Conservation (phyloP, 495 filamentous ascomycete species). For the Cladorrhinum samala region DNA sequence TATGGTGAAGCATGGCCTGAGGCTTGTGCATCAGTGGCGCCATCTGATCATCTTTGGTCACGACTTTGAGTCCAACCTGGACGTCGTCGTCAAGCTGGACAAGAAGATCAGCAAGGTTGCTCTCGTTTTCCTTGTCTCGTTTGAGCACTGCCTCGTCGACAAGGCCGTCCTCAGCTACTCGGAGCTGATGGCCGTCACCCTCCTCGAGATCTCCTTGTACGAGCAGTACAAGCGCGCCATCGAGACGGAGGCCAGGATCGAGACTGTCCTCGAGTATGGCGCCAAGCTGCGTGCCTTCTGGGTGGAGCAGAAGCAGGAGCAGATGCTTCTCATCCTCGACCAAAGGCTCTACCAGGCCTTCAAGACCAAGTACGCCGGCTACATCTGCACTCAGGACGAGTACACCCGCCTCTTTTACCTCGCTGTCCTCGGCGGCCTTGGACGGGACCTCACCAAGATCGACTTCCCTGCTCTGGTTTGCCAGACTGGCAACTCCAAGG, state of each 20-base stretch:
- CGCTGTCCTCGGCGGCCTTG: slow-evolving; percentile 44
- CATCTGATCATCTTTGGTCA: slow-evolving; percentile 49
- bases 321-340: slow-evolving; percentile 40
- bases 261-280: slow-evolving; percentile 44
- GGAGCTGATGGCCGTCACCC: slow-evolving; percentile 52
- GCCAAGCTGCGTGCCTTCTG: slow-evolving; percentile 50
- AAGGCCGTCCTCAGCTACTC: slow-evolving; percentile 36
- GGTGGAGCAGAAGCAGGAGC: slow-evolving; percentile 36
- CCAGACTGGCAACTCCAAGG: slow-evolving; percentile 19
- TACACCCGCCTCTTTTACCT: slow-evolving; percentile 43
- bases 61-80: slow-evolving; percentile 25
- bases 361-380: slow-evolving; percentile 42
- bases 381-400: slow-evolving; percentile 31
- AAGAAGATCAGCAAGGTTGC: slow-evolving; percentile 32
- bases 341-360: slow-evolving; percentile 53
- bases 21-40: slow-evolving; percentile 50
- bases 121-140: slow-evolving; percentile 56
- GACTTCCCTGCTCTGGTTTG: slow-evolving; percentile 21
- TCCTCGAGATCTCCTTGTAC: slow-evolving; percentile 53
- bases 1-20: slow-evolving; percentile 46
- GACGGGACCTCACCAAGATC: slow-evolving; percentile 27
- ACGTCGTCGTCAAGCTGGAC: slow-evolving; percentile 34
- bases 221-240: slow-evolving; percentile 46
- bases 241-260: slow-evolving; percentile 37
- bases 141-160: slow-evolving; percentile 44